Evolutionary conservation across 495 filamentous ascomycete genomes (phyloP).

Genomic region (Glonium stellatum): DNA sequence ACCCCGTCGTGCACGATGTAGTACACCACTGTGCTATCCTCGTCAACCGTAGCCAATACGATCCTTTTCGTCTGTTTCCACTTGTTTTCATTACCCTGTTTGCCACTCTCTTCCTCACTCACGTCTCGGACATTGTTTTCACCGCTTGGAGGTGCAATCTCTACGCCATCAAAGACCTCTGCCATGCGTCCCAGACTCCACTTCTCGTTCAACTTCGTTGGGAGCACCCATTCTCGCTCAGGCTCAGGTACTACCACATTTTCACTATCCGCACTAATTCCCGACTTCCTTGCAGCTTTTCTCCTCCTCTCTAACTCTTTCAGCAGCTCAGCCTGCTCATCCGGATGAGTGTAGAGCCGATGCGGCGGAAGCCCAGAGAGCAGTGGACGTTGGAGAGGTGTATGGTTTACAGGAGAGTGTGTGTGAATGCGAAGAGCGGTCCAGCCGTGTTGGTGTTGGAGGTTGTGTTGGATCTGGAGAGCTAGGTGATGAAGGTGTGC

Average conservation of each 20-base stretch:
- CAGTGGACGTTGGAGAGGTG: constrained; percentile 51
- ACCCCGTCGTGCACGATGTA: constrained; percentile 93
- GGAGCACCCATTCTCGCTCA: constrained; percentile 74
- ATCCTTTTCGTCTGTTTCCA: constrained; percentile 54
- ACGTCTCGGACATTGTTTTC: constrained; percentile 21
- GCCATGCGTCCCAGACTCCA: constrained; percentile 74
- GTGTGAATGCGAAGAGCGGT: constrained; percentile 58
- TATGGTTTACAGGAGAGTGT: constrained; percentile 36
- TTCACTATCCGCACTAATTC: neutral
- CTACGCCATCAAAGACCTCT: constrained; percentile 70
- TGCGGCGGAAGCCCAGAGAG: constrained; percentile 84
- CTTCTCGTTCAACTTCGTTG: constrained; percentile 69
- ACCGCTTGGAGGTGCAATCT: constrained; percentile 40
- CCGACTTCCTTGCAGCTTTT: constrained; percentile 5
- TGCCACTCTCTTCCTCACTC: constrained; percentile 22
- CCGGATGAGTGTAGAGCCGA: constrained; percentile 82
- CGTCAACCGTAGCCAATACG: constrained; percentile 72
- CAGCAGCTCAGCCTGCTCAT: constrained; percentile 77
- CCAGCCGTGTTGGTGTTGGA: constrained; percentile 86
- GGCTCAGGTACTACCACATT: constrained; percentile 45
- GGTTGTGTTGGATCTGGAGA: constrained; percentile 66
- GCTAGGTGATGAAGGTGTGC: constrained; percentile 44
- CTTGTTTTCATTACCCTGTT: constrained; percentile 32
- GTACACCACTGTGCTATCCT: constrained; percentile 90
- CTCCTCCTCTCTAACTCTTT: constrained; percentile 20